These are phyloP conservation scores for Maudiozyma humilis DNA, from an alignment of 1,139 yeast species.

Conservation along the genomic window DNA sequence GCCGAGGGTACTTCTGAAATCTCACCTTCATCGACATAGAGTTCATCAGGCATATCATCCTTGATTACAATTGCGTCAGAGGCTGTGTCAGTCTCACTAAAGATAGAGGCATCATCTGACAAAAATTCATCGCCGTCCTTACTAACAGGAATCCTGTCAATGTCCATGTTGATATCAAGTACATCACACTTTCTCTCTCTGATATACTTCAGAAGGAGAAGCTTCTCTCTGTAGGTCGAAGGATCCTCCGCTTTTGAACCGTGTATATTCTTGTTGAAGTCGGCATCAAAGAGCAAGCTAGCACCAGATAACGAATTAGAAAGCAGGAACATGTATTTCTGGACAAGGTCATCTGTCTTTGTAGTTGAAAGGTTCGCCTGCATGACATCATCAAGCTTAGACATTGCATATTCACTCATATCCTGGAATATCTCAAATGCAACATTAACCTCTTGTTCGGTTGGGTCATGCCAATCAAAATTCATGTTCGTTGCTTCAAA, in stretches of 20 bases:
- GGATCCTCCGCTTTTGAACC: slow-evolving; percentile 12
- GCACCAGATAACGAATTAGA: slow-evolving; percentile 64
- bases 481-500: slow-evolving; percentile 39
- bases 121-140: slow-evolving; percentile 8
- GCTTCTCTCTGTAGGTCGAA: slow-evolving; percentile 26
- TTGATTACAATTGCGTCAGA: slow-evolving; percentile 35
- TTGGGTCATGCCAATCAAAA: slow-evolving; percentile 73
- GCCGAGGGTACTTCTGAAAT: slow-evolving; percentile 29
- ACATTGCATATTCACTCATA: slow-evolving; percentile 41
- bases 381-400: slow-evolving; percentile 38
- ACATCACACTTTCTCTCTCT: slow-evolving; percentile 30
- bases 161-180: slow-evolving; percentile 32
- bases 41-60: slow-evolving; percentile 23
- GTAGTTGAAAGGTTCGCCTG: slow-evolving; percentile 21
- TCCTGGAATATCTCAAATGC: slow-evolving; percentile 54
- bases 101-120: slow-evolving; percentile 6
- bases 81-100: slow-evolving; percentile 33
- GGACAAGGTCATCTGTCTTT: slow-evolving; percentile 39
- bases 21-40: slow-evolving; percentile 29
- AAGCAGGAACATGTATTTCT: slow-evolving; percentile 48
- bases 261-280: slow-evolving; percentile 29
- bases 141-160: slow-evolving; percentile 27
- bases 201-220: slow-evolving; percentile 31
- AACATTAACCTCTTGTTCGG: slow-evolving; percentile 45
- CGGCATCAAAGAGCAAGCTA: slow-evolving; percentile 70